These are phyloP conservation scores for Nepenthes alata DNA, from an alignment of 179 eudicot species.

Conservation along the genomic window DNA sequence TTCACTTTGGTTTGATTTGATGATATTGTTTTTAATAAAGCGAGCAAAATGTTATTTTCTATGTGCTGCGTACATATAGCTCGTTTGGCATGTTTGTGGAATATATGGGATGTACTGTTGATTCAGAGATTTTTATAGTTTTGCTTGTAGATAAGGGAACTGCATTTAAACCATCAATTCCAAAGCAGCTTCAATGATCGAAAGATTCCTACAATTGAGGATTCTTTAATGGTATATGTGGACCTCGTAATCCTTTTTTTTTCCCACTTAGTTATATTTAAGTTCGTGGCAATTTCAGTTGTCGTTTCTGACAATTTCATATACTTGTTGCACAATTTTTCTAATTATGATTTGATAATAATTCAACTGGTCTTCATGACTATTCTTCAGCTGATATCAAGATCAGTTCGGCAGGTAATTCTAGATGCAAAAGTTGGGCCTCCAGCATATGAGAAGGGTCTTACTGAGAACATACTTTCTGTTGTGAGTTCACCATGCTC, in stretches of 20 bases:
- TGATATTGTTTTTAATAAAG: no score
- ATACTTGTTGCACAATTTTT: neutral
- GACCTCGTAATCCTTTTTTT: conserved; percentile 5
- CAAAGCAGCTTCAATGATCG: conserved; percentile 30
- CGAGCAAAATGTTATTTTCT: no score
- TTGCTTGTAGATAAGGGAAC: conserved; percentile 50
- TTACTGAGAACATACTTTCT: conserved; percentile 64
- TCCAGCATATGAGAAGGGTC: conserved; percentile 65
- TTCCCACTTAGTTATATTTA: neutral
- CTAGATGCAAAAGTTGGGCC: conserved; percentile 95
- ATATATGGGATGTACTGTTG: no score
- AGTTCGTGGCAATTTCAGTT: neutral
- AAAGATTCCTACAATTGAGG: conserved; percentile 53
- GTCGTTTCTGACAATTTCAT: neutral
- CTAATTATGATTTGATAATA: neutral
- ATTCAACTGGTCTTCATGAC: neutral
- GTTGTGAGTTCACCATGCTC: conserved; percentile 36
- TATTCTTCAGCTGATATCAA: conserved; percentile 52
- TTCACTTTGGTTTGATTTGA: no score
- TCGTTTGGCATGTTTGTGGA: no score
- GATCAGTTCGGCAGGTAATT: conserved; percentile 55
- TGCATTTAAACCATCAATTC: conserved; percentile 30
- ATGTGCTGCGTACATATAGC: no score
- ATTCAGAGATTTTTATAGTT: neutral
- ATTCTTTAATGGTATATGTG: conserved; percentile 60